Percentiles rank a stretch among this genome's conserved stretches.
Conservation (phyloP, 805 yeast genomes). For the Monosporozyma aerobia region DNA sequence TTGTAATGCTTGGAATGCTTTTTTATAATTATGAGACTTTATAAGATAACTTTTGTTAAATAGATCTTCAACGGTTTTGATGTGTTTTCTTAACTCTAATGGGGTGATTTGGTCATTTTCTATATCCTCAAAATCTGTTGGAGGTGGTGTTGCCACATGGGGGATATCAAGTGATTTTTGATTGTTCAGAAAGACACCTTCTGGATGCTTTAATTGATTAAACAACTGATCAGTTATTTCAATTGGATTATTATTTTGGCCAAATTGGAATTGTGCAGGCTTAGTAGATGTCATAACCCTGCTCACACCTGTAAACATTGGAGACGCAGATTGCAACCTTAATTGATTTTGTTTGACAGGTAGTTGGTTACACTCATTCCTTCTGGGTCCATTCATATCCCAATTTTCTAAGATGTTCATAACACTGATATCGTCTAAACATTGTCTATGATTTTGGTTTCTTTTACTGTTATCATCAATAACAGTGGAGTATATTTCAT, state of each 20-base stretch:
- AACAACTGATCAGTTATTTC: neutral
- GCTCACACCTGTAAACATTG: neutral
- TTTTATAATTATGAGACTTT: slow-evolving; percentile 19
- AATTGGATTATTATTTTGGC: neutral
- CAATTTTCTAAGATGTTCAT: neutral
- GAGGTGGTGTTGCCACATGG: neutral
- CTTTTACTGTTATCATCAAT: neutral
- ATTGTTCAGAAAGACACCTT: neutral
- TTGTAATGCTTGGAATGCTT: slow-evolving; percentile 14
- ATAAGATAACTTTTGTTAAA: slow-evolving; percentile 12
- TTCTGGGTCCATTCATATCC: neutral
- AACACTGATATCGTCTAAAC: neutral
- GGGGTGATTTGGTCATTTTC: slow-evolving; percentile 7
- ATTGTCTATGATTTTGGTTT: too few relatives aligned
- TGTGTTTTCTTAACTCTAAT: slow-evolving; percentile 12
- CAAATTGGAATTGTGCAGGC: neutral
- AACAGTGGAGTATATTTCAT: neutral
- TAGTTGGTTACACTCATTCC: neutral
- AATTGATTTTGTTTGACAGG: neutral
- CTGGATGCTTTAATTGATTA: neutral
- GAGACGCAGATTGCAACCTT: neutral
- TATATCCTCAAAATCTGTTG: neutral
- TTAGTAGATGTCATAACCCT: neutral
- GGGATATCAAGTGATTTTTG: neutral
- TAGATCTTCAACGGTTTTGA: slow-evolving; percentile 19